Conservation (phyloP, 2,329 filamentous ascomycete species). For the Cladosporium sp. region DNA sequence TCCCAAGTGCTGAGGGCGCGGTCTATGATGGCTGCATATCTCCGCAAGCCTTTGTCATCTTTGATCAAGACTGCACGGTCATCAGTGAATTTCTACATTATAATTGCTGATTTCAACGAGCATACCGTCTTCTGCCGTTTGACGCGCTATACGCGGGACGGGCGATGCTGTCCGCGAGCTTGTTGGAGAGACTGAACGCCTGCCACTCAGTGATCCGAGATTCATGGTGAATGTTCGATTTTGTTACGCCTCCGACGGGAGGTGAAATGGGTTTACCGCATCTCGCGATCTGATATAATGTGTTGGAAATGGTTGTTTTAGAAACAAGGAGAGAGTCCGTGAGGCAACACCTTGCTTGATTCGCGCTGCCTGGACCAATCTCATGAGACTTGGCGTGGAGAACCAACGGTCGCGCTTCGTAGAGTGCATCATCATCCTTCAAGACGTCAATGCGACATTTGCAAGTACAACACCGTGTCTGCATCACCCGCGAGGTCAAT, state of each 20-base stretch:
- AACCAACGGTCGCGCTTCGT: background rate
- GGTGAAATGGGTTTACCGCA: background rate
- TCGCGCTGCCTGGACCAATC: background rate
- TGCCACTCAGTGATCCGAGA: constrained; percentile 8
- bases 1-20: constrained; percentile 87
- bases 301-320: background rate
- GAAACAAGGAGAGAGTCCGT: background rate
- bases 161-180: constrained; percentile 81
- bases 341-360: constrained; percentile 12
- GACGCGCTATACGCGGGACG: constrained; percentile 70
- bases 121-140: constrained; percentile 73
- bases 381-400: background rate
- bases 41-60: constrained; percentile 68
- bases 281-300: background rate
- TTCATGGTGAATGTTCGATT: constrained; percentile 4
- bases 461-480: background rate
- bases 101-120: constrained; percentile 12
- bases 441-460: background rate
- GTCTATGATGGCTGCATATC: constrained; percentile 86
- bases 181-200: constrained; percentile 57
- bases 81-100: too few species aligned
- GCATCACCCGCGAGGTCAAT: background rate
- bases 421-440: background rate
- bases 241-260: background rate
- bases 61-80: constrained; percentile 34